A percentile compares a stretch with the other conserved stretches of the same genome.
phyloP scores from a whole-genome alignment of 805 yeast species.

The Candida nitratophila region DNA sequence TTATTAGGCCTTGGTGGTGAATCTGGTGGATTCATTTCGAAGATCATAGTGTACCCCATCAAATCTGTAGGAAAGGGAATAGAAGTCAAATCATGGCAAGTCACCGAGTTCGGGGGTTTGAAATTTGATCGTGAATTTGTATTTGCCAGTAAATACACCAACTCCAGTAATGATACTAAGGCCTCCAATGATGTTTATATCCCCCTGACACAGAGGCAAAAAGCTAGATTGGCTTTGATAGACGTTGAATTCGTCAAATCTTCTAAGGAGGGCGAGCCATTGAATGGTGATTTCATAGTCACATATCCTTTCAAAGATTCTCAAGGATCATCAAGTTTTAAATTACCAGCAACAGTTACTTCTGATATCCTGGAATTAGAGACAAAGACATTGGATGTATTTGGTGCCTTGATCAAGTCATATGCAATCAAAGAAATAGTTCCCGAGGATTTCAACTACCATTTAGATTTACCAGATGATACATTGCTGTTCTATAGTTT shows the following conservation, averaged over 20 bases:
- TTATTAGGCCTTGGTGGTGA: conserved; percentile 6
- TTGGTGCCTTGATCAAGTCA: not conserved
- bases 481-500: conserved; percentile 18
- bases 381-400: conserved; percentile 4
- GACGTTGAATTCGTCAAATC: conserved; percentile 8
- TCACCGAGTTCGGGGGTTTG: conserved; percentile 19
- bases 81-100: conserved; percentile 18
- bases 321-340: conserved; percentile 1
- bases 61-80: conserved; percentile 22
- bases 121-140: conserved; percentile 22
- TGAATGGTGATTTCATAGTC: conserved; percentile 11
- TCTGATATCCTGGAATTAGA: conserved; percentile 7
- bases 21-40: conserved; percentile 17
- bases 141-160: conserved; percentile 7
- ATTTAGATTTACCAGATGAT: conserved; percentile 13
- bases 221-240: conserved; percentile 7
- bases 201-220: conserved; percentile 10
- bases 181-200: conserved; percentile 8
- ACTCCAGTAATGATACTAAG: not conserved
- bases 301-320: conserved; percentile 7
- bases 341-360: conserved; percentile 15
- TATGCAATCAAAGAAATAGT: conserved; percentile 12
- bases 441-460: conserved; percentile 11
- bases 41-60: conserved; percentile 22
- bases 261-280: not conserved